Base-by-base conservation (phyloP, 2,329 filamentous ascomycete genomes). In the Ophiostoma ulmi region DNA sequence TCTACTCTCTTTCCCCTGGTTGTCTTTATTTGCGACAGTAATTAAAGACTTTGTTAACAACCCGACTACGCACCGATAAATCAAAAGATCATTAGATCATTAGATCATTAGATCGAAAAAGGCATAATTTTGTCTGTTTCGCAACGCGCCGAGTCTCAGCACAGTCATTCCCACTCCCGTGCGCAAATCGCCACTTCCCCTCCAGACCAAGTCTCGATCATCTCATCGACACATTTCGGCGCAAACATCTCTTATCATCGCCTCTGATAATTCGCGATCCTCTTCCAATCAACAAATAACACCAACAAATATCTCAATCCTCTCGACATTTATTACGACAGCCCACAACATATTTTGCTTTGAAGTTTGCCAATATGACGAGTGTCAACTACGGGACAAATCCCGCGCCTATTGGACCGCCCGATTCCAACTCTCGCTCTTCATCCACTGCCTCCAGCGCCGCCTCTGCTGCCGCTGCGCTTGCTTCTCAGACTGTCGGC, bases 121-220 rank as follows among this genome's bases (percentile, higher is more conserved):
- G 8, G 26, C 58, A 31, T 58, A 26, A 26, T 20, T 4, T 20
- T 20, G 58, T 63, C 58, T 63, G 31, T 36, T 63, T 63, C 35
- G 61, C 61, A 64, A 64, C 61, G 61, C 61, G 61, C 61, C 61
- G 26, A 17, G 35, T 38, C 61, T 39, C 61, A 64, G 61, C 61
- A 38, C 35, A 14, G 35, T 35, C 61, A 64, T 20, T 11, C 31
- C 8, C 61, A n/a, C 26, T 20, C 22, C 35, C 10, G 26, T 22
- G 58, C 26, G 55, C 55, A 26, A 22, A 61, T 35, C 58, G 26
- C 58, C 58, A 14, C 58, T 61, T 61, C 26, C 52, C 52, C 52
- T 58, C 52, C 22, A 31, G 52, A 58, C 52, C n/a, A 17, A 22
- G 6, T n/a, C 26, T 63, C 26, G 8, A 63, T 35, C 26, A 8